Evolutionary conservation across 2,329 filamentous ascomycete genomes (phyloP).

Genomic region (Colletotrichum chlorophyti): DNA sequence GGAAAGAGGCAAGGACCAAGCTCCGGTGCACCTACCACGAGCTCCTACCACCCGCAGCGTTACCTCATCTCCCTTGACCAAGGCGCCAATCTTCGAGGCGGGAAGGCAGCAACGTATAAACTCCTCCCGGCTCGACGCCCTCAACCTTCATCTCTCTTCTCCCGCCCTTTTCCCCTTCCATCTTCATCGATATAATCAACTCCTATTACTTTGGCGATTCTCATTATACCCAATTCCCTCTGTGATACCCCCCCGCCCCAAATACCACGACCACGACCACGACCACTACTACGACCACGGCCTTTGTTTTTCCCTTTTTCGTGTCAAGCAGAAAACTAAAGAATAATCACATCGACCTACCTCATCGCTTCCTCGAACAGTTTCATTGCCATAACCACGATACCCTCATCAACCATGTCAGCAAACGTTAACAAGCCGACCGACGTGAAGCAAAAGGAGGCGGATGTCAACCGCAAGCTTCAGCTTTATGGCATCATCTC

Average conservation of each 20-base stretch:
- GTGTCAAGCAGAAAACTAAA: background rate
- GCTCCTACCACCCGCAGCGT: background rate
- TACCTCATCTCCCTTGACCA: background rate
- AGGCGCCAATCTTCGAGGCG: too few relatives aligned
- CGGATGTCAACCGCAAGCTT: constrained; percentile 90
- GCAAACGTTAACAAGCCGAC: constrained; percentile 74
- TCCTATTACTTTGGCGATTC: constrained; percentile 24
- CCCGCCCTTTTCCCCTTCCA: background rate
- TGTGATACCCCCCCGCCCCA: constrained; percentile 24
- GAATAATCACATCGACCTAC: background rate
- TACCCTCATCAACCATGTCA: constrained; percentile 41
- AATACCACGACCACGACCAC: background rate
- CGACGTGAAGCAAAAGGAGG: constrained; percentile 78
- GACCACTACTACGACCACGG: too few relatives aligned
- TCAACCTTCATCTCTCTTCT: background rate
- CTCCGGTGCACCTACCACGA: constrained; percentile 10
- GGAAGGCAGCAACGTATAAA: constrained; percentile 25
- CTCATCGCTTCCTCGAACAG: background rate
- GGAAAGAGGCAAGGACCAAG: constrained; percentile 17
- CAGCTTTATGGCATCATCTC: constrained; percentile 89
- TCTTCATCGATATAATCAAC: constrained; percentile 20
- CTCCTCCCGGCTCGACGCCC: constrained; percentile 6
- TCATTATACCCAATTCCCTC: constrained; percentile 22
- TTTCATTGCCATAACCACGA: background rate
- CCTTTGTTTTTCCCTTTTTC: background rate